A percentile compares a stretch with the other conserved stretches of the same genome.
Conservation (phyloP, 139 green algal species). For the Volvox africanus region DNA sequence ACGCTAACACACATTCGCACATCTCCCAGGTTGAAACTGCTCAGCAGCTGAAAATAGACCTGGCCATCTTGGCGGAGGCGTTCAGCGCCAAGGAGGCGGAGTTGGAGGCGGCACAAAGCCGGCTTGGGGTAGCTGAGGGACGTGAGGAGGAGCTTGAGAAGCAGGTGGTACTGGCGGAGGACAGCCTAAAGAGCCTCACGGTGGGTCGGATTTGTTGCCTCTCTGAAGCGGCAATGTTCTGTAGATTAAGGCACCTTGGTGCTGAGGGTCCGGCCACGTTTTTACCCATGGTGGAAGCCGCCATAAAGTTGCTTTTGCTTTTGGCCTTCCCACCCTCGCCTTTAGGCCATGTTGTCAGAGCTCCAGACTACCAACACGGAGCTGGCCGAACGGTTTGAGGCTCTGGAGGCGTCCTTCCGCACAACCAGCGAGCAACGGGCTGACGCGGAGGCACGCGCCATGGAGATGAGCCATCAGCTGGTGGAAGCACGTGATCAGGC, state of each 20-base stretch:
- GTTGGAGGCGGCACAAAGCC: background rate
- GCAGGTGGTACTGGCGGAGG: constrained; percentile 28
- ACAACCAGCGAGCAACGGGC: background rate
- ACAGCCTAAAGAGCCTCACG: background rate
- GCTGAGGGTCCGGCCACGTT: too few relatives aligned
- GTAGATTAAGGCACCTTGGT: too few relatives aligned
- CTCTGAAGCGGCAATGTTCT: too few relatives aligned
- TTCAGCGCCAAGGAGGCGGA: constrained; percentile 31
- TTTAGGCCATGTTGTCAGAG: constrained; percentile 2
- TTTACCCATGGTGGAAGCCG: too few relatives aligned
- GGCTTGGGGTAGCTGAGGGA: background rate
- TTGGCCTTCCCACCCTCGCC: background rate
- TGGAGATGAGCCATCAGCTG: background rate
- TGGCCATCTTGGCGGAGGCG: constrained; percentile 48
- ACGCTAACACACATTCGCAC: too few relatives aligned
- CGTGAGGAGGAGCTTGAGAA: background rate
- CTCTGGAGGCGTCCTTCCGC: constrained; percentile 11
- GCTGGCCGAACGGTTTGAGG: background rate
- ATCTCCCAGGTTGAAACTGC: constrained; percentile 19
- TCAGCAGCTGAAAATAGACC: constrained; percentile 46
- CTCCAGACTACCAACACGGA: constrained; percentile 28
- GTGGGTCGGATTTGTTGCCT: background rate
- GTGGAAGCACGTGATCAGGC: constrained; percentile 12
- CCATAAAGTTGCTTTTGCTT: too few relatives aligned
- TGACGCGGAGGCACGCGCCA: background rate